phyloP scores from a whole-genome alignment of 306 rosid species.

The Cucurbita maxima region DNA sequence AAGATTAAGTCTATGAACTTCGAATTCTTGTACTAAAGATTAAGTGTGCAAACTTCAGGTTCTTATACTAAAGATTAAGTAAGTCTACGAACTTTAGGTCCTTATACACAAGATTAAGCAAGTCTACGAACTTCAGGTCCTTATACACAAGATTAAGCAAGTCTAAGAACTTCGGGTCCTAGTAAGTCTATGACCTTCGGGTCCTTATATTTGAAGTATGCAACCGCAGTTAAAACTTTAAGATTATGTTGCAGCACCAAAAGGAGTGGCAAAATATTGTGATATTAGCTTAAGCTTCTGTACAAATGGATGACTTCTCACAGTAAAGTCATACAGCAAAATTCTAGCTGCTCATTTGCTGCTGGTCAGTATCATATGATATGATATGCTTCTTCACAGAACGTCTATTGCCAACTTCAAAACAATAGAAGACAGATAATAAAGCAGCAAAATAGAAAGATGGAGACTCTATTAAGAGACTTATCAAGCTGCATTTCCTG shows the following conservation, averaged over 20 bases:
- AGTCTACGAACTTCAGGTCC: too few species aligned
- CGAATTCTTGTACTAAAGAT: too few species aligned
- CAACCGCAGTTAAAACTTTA: too few species aligned
- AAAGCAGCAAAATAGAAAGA: constrained; percentile 63
- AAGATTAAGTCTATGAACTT: too few species aligned
- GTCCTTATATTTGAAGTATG: too few species aligned
- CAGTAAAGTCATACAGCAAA: neutral
- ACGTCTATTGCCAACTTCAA: constrained; percentile 17
- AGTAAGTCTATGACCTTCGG: too few species aligned
- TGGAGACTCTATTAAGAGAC: constrained; percentile 57
- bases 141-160: too few species aligned
- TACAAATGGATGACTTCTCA: neutral
- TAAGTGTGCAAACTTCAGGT: too few species aligned
- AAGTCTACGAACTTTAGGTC: too few species aligned
- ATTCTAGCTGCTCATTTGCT: neutral
- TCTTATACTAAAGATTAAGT: too few species aligned
- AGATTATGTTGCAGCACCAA: neutral
- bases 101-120: too few species aligned
- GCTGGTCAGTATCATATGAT: neutral
- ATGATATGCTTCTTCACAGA: neutral
- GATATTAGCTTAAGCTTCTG: neutral
- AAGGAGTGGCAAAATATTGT: neutral
- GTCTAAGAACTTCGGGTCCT: too few species aligned
- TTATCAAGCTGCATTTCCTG: constrained; percentile 73
- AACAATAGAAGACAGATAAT: constrained; percentile 74